Percentiles rank a stretch among this genome's conserved stretches.
phyloP scores from a whole-genome alignment of 2,329 filamentous ascomycete species.

The Fusarium nematophilum region DNA sequence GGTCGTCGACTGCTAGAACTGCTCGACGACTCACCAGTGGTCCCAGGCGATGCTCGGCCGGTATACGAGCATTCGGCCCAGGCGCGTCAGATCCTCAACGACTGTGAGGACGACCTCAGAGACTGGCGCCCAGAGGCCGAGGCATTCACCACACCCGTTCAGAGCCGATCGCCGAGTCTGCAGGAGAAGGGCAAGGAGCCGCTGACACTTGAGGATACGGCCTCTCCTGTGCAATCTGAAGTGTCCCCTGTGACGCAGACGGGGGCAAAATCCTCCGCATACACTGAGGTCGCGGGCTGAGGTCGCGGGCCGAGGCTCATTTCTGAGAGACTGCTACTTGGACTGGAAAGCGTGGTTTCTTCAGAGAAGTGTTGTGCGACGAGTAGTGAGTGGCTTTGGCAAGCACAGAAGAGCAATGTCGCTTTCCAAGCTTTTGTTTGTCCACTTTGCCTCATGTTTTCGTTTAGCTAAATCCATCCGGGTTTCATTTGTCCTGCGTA shows the following conservation, averaged over 20 bases:
- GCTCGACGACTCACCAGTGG: conserved; percentile 89
- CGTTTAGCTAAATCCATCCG: background rate
- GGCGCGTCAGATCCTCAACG: conserved; percentile 88
- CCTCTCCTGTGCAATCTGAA: conserved; percentile 27
- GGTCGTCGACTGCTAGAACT: conserved; percentile 85
- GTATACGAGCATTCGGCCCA: conserved; percentile 73
- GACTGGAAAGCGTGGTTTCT: background rate
- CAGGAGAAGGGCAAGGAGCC: conserved; percentile 45
- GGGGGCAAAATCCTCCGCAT: conserved; percentile 28
- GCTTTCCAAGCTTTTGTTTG: conserved; percentile 10
- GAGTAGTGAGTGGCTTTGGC: conserved; percentile 8
- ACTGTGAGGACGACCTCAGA: conserved; percentile 89
- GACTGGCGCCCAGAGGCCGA: conserved; percentile 71
- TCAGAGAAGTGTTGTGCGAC: background rate
- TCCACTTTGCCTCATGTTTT: conserved; percentile 2
- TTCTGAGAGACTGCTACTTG: background rate
- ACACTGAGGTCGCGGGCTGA: conserved; percentile 33
- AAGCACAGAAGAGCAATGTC: conserved; percentile 1
- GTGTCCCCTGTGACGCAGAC: conserved; percentile 17
- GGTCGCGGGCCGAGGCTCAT: background rate
- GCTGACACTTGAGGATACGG: conserved; percentile 16
- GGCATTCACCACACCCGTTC: conserved; percentile 37
- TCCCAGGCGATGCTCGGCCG: conserved; percentile 83
- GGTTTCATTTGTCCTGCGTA: conserved; percentile 14
- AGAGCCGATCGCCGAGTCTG: conserved; percentile 38